Percentiles rank a stretch among this genome's conserved stretches.
These are phyloP conservation scores for Trifolium pratense DNA, from an alignment of 306 rosid species.

Conservation along the genomic window DNA sequence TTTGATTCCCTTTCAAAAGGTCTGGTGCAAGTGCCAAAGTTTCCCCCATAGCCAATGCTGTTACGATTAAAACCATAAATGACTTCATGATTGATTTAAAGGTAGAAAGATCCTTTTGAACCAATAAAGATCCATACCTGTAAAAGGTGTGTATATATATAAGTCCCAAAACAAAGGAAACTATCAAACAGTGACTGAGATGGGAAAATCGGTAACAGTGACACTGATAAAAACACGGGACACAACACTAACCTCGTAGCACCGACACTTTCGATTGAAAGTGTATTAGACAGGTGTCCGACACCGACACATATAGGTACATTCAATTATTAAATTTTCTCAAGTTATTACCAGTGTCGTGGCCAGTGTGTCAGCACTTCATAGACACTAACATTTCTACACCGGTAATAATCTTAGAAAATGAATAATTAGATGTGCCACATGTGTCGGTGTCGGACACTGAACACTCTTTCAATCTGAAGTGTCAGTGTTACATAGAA, in stretches of 20 bases:
- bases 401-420: not conserved
- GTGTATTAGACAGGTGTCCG: too few relatives aligned
- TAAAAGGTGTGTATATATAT: conserved; percentile 6
- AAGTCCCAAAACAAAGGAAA: not conserved
- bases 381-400: not conserved
- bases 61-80: conserved; percentile 84
- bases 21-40: conserved; percentile 88
- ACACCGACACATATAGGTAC: too few relatives aligned
- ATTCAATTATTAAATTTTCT: too few relatives aligned
- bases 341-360: too few relatives aligned
- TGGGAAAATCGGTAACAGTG: too few relatives aligned
- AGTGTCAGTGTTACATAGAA: not conserved
- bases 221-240: not conserved
- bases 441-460: not conserved
- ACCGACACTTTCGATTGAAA: not conserved
- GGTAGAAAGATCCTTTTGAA: conserved; percentile 75
- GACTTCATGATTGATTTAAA: conserved; percentile 85
- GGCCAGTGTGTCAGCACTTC: too few relatives aligned
- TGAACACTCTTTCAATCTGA: not conserved
- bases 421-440: not conserved
- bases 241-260: not conserved
- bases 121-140: conserved; percentile 91
- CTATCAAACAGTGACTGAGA: too few relatives aligned
- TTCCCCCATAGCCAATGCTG: conserved; percentile 95
- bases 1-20: conserved; percentile 84